Evolutionary conservation across 2,329 filamentous ascomycete species (phyloP).

Genomic region (Fusarium sterilihyphosum): DNA sequence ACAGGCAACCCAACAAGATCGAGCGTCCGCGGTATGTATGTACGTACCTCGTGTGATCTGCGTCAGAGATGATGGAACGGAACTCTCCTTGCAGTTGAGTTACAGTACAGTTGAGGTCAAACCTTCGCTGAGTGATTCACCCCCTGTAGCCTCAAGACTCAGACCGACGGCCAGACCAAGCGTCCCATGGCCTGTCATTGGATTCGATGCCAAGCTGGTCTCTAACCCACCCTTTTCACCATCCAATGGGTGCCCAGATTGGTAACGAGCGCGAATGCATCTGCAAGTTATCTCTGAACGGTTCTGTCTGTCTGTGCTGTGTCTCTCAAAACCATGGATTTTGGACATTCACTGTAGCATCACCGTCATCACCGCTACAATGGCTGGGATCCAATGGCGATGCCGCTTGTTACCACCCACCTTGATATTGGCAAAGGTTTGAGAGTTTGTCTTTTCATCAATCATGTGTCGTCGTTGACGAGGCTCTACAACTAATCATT

Average conservation of each 20-base stretch:
- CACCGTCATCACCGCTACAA: constrained; percentile 32
- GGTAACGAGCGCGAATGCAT: constrained; percentile 44
- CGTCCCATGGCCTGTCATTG: neutral
- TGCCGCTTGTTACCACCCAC: constrained; percentile 14
- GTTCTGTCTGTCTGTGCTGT: neutral
- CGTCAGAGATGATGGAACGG: constrained; percentile 16
- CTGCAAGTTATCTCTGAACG: constrained; percentile 2
- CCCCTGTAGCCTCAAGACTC: constrained; percentile 24
- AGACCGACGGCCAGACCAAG: constrained; percentile 29
- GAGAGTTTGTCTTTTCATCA: neutral
- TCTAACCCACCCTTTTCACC: neutral
- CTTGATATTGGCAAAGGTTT: neutral
- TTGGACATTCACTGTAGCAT: constrained; percentile 21
- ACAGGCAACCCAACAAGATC: constrained; percentile 26
- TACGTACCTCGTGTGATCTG: constrained; percentile 13
- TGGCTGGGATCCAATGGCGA: neutral
- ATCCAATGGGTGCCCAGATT: constrained; percentile 27
- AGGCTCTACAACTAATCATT: neutral
- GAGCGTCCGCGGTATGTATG: neutral
- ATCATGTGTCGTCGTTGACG: constrained; percentile 6
- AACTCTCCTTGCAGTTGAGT: constrained; percentile 20
- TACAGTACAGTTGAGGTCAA: neutral
- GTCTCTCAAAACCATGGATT: neutral
- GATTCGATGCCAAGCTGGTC: constrained; percentile 24
- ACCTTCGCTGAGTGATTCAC: neutral